phyloP scores from a whole-genome alignment of 805 yeast species.

The Nakazawaea siamensis region DNA sequence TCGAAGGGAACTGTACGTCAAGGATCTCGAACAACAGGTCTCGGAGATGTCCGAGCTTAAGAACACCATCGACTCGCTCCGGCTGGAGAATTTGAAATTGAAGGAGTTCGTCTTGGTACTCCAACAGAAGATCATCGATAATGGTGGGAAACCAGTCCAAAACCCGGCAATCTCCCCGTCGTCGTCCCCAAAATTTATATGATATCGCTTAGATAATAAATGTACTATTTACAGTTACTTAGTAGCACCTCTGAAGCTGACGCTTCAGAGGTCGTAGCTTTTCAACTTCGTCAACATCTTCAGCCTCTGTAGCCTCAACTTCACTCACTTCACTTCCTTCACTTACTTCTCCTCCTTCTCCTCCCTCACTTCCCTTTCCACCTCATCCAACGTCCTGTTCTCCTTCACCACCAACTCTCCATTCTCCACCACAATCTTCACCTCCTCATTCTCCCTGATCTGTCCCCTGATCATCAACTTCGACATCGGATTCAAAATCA shows the following conservation, averaged over 20 bases:
- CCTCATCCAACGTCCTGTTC: slow-evolving; percentile 8
- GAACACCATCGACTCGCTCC: slow-evolving; percentile 57
- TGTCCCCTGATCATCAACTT: slow-evolving; percentile 72
- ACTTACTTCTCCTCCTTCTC: slow-evolving; percentile 31
- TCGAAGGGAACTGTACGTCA: slow-evolving; percentile 73
- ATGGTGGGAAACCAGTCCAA: too few relatives aligned
- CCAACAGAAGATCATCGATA: too few relatives aligned
- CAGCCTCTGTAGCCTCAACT: slow-evolving; percentile 59
- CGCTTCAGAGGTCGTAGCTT: slow-evolving; percentile 52
- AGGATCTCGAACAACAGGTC: slow-evolving; percentile 69
- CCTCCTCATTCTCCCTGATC: slow-evolving; percentile 49
- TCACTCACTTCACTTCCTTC: slow-evolving; percentile 64
- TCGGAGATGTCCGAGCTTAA: slow-evolving; percentile 53
- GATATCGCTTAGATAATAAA: too few relatives aligned
- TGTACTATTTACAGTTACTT: too few relatives aligned
- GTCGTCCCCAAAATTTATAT: too few relatives aligned
- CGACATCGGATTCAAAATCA: slow-evolving; percentile 85
- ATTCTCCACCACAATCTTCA: slow-evolving; percentile 37
- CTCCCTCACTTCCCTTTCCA: slow-evolving; percentile 4
- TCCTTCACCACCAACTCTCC: slow-evolving; percentile 14
- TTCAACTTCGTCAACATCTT: slow-evolving; percentile 60
- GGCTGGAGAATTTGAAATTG: slow-evolving; percentile 61
- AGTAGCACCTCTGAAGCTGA: too few relatives aligned
- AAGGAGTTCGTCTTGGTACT: slow-evolving; percentile 66
- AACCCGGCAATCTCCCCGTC: too few relatives aligned